Base-by-base conservation (phyloP, 2,329 filamentous ascomycete genomes). In the Fusarium caatingaense region DNA sequence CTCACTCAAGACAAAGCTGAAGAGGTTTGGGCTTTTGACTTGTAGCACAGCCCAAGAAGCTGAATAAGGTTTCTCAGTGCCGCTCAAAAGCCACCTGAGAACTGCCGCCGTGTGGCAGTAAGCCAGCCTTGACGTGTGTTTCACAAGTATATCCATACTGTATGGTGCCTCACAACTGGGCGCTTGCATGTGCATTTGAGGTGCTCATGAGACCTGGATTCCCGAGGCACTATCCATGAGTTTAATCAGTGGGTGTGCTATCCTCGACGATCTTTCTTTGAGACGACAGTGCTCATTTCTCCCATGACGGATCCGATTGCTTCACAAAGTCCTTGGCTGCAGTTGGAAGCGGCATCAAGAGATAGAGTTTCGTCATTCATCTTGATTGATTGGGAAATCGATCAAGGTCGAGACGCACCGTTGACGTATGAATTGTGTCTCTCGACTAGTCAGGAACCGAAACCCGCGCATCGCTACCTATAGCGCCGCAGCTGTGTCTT, bases 361-460 rank as follows among this genome's bases (percentile, higher is more conserved):
- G 41, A 27, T 20, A 30, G 48, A 46, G 51, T 57, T 69, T 71
- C 68, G 68, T 71, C 68, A 71, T 71, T 54, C 64, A 49, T 44
- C 45, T 28, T 50, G 48, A 49, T 44, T 45, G 40, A 54, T 42
- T 37, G 57, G 50, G 27, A 57, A 50, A 68, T 60, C 20, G 59
- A 60, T 64, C 42, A 48, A 51, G 50, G 37, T 48, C 28, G 40
- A 50, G 54, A 40, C 68, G 49, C 60, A 62, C 51, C 60, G 60
- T 71, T 71, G 68, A 71, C 68, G 68, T 71, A 71, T 58, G 55
- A 45, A 53, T 23, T 55, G 41, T 64, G 42, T 62, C 41, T 66
- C 55, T 61, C 42, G 51, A 71, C 68, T 71, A 71, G 68, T 66
- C 68, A 71, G 68, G 68, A 71, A 71, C 68, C 61, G 37, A 66